Base-by-base conservation (phyloP, 2,329 filamentous ascomycete genomes). In the Microcyclospora tardicrescens region DNA sequence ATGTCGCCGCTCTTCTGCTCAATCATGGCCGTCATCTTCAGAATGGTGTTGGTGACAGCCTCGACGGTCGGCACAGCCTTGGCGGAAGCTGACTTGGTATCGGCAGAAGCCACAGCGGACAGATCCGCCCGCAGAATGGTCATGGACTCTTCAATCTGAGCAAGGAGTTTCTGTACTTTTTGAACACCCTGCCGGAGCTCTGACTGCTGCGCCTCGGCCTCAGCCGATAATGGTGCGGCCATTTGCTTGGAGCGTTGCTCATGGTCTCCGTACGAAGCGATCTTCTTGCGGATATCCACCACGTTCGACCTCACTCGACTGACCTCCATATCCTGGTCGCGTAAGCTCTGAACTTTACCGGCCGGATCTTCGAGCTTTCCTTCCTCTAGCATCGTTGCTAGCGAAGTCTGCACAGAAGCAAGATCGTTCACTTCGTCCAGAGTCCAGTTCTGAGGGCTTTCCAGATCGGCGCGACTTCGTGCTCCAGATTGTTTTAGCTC, bases 1-100 rank as follows among this genome's bases (percentile, higher is more conserved):
- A 98, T 78, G 52, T 96, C 89, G 41, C 81, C 84, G 55, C 83
- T 91, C 57, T 84, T 83, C 63, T 85, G 84, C 67, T 96, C 84
- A 0, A 83, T 83, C 80, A 95, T 89, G 43, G 69, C 74, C 28
- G 87, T 95, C 81, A 98, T 87, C 56, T 91, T 94, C 41, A 71
- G 69, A 48, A 98, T 93, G 1, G 91, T 98, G 43, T 83, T 84
- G 49, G 87, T 80, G 14, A 98, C 84, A 0, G 85, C 84, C 51
- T 95, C 91, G 9, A 95, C 84, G 0, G 87, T 95, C 0, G 91
- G 91, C 4, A 79, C 73, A 36, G 71, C 42, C n/a, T 33, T 68
- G 66, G 40, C 42, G 43, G 41, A 36, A 28, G 29, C 36, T 2
- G 44, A 49, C 14, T 54, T 54, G 10, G 24, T 34, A 8, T 24